Evolutionary conservation across 2,329 filamentous ascomycete species (phyloP).

Genomic region (Nigrospora osmanthi): DNA sequence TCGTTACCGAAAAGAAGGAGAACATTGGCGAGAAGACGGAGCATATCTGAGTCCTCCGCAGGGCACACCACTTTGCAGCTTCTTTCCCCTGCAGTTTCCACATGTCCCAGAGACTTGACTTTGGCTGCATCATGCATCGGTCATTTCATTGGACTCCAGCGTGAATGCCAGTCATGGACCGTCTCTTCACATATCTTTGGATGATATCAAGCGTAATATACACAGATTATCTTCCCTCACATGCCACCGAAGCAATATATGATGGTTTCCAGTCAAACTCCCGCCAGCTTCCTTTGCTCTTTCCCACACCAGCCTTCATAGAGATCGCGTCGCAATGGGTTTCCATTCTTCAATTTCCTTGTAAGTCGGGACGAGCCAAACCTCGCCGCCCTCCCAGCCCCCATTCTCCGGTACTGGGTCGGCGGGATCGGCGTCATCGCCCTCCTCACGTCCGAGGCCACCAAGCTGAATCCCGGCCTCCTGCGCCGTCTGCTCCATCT

Average conservation of each 20-base stretch:
- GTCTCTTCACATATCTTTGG: too few species aligned
- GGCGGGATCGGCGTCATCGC: background rate
- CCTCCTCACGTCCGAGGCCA: background rate
- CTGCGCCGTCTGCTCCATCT: slow-evolving; percentile 12
- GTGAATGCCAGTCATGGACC: too few species aligned
- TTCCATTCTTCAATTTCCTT: slow-evolving; percentile 19
- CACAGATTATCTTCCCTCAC: too few species aligned
- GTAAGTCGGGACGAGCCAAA: slow-evolving; percentile 23
- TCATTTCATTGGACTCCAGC: too few species aligned
- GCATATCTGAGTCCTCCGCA: background rate
- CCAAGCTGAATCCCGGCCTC: slow-evolving; percentile 11
- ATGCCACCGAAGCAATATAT: too few species aligned
- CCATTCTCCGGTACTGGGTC: background rate
- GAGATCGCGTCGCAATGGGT: slow-evolving; percentile 17
- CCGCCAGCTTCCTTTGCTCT: too few species aligned
- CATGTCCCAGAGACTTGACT: too few species aligned
- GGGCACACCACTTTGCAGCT: too few species aligned
- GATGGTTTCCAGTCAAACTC: too few species aligned
- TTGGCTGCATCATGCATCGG: too few species aligned
- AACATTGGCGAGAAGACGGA: slow-evolving; percentile 6
- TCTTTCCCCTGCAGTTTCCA: too few species aligned
- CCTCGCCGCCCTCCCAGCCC: slow-evolving; percentile 19
- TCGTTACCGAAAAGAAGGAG: slow-evolving; percentile 14
- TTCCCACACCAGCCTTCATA: background rate
- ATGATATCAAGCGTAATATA: too few species aligned